A percentile compares a stretch with the other conserved stretches of the same genome.
These are phyloP conservation scores for Clathrus columnatus DNA, from an alignment of 768 basidiomycete species.

Conservation along the genomic window DNA sequence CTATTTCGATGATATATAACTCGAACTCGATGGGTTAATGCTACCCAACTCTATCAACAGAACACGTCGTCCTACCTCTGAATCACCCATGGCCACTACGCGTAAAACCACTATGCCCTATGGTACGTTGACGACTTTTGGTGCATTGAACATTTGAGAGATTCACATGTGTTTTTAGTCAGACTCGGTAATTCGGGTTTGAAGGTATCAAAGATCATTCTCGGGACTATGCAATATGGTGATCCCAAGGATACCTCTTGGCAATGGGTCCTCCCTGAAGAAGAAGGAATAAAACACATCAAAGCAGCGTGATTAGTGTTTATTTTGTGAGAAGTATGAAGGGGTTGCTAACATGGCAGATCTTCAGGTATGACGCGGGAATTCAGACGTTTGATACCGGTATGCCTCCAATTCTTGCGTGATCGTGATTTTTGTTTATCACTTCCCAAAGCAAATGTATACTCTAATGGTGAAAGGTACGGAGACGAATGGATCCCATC, in stretches of 20 bases:
- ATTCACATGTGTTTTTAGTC: constrained; percentile 20
- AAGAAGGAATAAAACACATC: constrained; percentile 36
- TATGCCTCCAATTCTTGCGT: background rate
- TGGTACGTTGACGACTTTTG: constrained; percentile 18
- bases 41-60: too few species aligned
- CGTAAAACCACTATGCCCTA: constrained; percentile 20
- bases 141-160: background rate
- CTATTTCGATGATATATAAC: too few species aligned
- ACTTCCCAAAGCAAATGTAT: background rate
- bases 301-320: constrained; percentile 40
- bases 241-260: constrained; percentile 42
- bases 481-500: background rate
- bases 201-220: constrained; percentile 56
- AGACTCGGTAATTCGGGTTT: constrained; percentile 50
- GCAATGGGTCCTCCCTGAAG: constrained; percentile 45
- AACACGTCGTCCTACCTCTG: too few species aligned
- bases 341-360: background rate
- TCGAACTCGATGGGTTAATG: too few species aligned
- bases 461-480: background rate
- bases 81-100: background rate
- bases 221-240: constrained; percentile 59
- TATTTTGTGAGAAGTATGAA: too few species aligned
- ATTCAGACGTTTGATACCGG: constrained; percentile 25
- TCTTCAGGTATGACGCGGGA: constrained; percentile 16
- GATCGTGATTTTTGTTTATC: background rate